Evolutionary conservation across 495 filamentous ascomycete species (phyloP), one percentile per base, ranked within the genome.

Genomic region (Oleoguttula mirabilis): DNA sequence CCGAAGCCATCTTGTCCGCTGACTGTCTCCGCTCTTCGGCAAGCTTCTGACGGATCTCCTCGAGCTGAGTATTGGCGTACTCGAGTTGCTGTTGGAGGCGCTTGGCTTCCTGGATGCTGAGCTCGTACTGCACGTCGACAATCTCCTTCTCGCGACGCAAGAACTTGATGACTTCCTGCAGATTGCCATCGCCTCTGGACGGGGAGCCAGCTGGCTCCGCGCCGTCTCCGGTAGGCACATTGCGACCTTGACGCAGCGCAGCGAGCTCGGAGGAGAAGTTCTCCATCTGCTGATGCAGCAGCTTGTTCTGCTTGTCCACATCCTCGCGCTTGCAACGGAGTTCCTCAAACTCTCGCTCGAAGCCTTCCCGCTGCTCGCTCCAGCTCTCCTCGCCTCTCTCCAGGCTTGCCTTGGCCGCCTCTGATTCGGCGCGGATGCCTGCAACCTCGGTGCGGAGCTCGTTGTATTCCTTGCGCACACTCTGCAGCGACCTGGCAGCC

Each of bases 131-230:
- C 5, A 94, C 84, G 44, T 96, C 88, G 3, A 95, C 77, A 51
- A 99, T 96, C 54, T 96, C 88, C 64, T 95, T 96, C 64, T 96
- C 92, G 32, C 83, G 77, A n/a, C 92, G 78, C 39, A 96, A 66
- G 61, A 85, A 96, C 36, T 74, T 78, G 61, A 92, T 87, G 28
- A 96, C 71, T 54, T 94, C 86, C 42, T 88, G 80, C 20, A 94
- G 72, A 45, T 82, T 80, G 10, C 56, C 53, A 32, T 54, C 56
- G 7, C 22, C 14, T 75, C 74, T 16, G 7, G 32, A 35, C 8
- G 32, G 32, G 10, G 32, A 35, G 69, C 67, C 14, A 1, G 16
- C 48, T 7, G 16, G 38, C 19, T 12, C 21, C 12, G 41, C 38
- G 4, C 32, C 47, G 21, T 22, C 40, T 16, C 32, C 25, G 15